Percentiles rank a stretch among this genome's conserved stretches.
These are phyloP conservation scores for Fusarium nematophilum DNA, from an alignment of 2,329 filamentous ascomycete genomes.

Conservation along the genomic window DNA sequence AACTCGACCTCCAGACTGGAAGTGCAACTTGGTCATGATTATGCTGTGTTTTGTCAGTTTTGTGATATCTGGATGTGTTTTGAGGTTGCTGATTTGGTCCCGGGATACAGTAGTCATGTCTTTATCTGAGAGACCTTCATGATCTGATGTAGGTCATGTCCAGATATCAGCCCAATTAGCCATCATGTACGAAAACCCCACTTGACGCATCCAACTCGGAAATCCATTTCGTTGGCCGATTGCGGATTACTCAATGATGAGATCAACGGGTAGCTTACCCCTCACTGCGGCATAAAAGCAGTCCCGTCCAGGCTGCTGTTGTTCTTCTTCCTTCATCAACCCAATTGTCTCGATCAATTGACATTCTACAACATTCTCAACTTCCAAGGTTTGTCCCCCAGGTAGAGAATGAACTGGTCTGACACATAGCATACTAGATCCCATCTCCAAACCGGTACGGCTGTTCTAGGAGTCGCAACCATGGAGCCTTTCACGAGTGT, in stretches of 20 bases:
- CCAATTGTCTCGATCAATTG: not conserved
- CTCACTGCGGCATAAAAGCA: slow-evolving; percentile 43
- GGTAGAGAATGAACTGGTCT: slow-evolving; percentile 15
- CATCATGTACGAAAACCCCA: slow-evolving; percentile 15
- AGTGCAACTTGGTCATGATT: no score
- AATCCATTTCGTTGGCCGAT: slow-evolving; percentile 31
- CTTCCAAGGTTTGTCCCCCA: slow-evolving; percentile 36
- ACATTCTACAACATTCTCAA: not conserved
- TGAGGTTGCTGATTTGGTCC: no score
- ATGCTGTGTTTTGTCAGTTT: no score
- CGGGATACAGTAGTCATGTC: no score
- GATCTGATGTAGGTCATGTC: slow-evolving; percentile 19
- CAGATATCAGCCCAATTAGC: slow-evolving; percentile 16
- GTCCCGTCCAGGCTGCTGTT: not conserved
- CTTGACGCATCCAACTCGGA: slow-evolving; percentile 27
- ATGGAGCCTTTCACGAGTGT: slow-evolving; percentile 52
- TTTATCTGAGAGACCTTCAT: no score
- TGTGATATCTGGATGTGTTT: no score
- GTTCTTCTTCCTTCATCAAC: slow-evolving; percentile 11
- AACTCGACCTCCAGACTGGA: no score
- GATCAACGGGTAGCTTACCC: slow-evolving; percentile 37
- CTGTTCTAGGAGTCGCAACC: slow-evolving; percentile 36
- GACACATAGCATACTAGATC: slow-evolving; percentile 41
- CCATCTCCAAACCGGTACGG: slow-evolving; percentile 43
- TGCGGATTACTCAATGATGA: slow-evolving; percentile 32